phyloP scores from a whole-genome alignment of 2,329 filamentous ascomycete species.

The Cercospora berteroae region DNA sequence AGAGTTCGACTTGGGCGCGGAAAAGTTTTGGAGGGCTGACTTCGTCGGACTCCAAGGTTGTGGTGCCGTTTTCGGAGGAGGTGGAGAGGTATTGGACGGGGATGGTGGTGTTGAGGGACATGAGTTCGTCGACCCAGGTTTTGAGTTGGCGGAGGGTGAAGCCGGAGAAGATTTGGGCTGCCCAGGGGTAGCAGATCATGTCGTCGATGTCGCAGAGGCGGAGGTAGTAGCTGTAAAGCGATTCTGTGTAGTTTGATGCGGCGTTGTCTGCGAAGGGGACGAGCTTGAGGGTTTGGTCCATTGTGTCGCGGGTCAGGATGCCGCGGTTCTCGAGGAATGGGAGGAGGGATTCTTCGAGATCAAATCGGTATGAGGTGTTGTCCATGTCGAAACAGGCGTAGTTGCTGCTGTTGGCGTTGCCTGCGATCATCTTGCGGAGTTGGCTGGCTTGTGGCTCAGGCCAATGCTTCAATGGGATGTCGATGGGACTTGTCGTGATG shows the following conservation, averaged over 20 bases:
- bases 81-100: slow-evolving; percentile 38
- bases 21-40: slow-evolving; percentile 42
- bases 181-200: slow-evolving; percentile 47
- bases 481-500: neutral
- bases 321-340: slow-evolving; percentile 47
- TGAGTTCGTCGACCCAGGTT: slow-evolving; percentile 50
- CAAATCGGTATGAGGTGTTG: slow-evolving; percentile 47
- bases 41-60: slow-evolving; percentile 24
- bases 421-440: slow-evolving; percentile 21
- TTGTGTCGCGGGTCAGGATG: slow-evolving; percentile 43
- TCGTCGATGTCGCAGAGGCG: slow-evolving; percentile 47
- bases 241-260: slow-evolving; percentile 41
- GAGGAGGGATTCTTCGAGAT: slow-evolving; percentile 47
- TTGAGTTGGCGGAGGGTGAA: slow-evolving; percentile 48
- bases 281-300: slow-evolving; percentile 45
- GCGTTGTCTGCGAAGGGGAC: slow-evolving; percentile 44
- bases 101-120: slow-evolving; percentile 44
- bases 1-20: slow-evolving; percentile 46
- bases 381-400: slow-evolving; percentile 44
- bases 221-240: slow-evolving; percentile 48
- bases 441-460: slow-evolving; percentile 20
- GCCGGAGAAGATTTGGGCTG: slow-evolving; percentile 45
- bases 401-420: slow-evolving; percentile 26
- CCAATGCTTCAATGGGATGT: slow-evolving; percentile 20
- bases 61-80: slow-evolving; percentile 36